A percentile compares a stretch with the other conserved stretches of the same genome.
phyloP scores from a whole-genome alignment of 345 rosid genomes.

The Eucalyptus cloeziana region DNA sequence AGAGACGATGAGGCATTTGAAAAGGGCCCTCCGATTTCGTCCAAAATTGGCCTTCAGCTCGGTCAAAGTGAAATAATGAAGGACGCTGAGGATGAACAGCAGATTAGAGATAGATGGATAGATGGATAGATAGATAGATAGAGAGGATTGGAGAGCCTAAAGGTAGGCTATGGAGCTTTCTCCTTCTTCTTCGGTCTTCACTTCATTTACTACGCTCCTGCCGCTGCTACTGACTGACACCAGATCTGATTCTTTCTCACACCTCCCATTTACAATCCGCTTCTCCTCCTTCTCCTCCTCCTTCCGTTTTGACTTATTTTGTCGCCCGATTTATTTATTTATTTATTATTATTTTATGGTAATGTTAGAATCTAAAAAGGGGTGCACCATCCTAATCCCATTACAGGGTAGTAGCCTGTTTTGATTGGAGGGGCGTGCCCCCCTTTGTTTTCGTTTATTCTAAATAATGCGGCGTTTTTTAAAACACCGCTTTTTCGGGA shows the following conservation, averaged over 20 bases:
- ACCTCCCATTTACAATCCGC: neutral
- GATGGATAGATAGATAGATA: neutral
- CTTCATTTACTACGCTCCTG: neutral
- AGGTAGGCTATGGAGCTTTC: neutral
- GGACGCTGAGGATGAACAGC: too few relatives aligned
- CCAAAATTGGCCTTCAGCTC: neutral
- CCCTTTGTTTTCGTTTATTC: neutral
- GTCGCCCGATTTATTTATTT: neutral
- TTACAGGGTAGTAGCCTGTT: neutral
- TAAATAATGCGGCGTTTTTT: neutral
- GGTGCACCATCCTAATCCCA: neutral
- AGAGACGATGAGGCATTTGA: neutral
- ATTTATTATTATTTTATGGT: neutral
- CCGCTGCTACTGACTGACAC: neutral
- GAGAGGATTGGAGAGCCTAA: neutral
- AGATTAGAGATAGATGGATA: too few relatives aligned
- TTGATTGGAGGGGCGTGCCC: neutral
- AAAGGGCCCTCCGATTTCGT: neutral
- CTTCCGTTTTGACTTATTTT: neutral
- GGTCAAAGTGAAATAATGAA: neutral
- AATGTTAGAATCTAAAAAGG: neutral
- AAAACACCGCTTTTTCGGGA: neutral
- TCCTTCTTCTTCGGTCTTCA: neutral
- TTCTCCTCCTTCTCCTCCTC: neutral
- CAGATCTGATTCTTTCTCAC: neutral